These are phyloP conservation scores for Notholithocarpus densiflorus DNA, from an alignment of 306 rosid genomes.

Conservation along the genomic window DNA sequence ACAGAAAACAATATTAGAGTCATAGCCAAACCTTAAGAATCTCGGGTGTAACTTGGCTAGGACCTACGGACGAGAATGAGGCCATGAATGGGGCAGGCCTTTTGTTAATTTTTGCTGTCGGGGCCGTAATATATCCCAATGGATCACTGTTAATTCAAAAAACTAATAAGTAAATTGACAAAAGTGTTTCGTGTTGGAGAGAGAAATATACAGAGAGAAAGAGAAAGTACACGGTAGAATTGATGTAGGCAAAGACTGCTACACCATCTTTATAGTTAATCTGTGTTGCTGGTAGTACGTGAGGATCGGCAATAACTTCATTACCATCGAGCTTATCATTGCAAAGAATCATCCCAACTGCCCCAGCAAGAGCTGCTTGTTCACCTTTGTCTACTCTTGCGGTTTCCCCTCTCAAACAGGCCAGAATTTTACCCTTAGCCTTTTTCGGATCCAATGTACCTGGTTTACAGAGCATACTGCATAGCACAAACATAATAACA, in stretches of 20 bases:
- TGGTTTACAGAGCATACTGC: constrained; percentile 35
- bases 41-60: constrained; percentile 51
- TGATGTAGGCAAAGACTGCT: constrained; percentile 42
- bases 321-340: constrained; percentile 32
- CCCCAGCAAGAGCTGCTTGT: constrained; percentile 54
- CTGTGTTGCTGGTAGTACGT: constrained; percentile 57
- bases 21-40: constrained; percentile 45
- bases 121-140: constrained; percentile 46
- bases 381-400: constrained; percentile 51
- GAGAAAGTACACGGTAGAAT: constrained; percentile 43
- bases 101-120: constrained; percentile 20
- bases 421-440: constrained; percentile 58
- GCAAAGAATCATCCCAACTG: constrained; percentile 77
- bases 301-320: constrained; percentile 44
- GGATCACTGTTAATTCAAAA: constrained; percentile 43
- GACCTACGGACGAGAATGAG: constrained; percentile 71
- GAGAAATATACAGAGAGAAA: background rate
- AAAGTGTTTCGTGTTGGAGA: background rate
- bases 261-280: constrained; percentile 43
- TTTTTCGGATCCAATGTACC: constrained; percentile 51
- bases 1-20: background rate
- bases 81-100: constrained; percentile 73
- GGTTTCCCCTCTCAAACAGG: constrained; percentile 42
- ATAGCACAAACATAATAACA: background rate
- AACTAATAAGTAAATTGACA: background rate